Evolutionary conservation across 768 basidiomycete species (phyloP).

Genomic region (Trametes villosa): DNA sequence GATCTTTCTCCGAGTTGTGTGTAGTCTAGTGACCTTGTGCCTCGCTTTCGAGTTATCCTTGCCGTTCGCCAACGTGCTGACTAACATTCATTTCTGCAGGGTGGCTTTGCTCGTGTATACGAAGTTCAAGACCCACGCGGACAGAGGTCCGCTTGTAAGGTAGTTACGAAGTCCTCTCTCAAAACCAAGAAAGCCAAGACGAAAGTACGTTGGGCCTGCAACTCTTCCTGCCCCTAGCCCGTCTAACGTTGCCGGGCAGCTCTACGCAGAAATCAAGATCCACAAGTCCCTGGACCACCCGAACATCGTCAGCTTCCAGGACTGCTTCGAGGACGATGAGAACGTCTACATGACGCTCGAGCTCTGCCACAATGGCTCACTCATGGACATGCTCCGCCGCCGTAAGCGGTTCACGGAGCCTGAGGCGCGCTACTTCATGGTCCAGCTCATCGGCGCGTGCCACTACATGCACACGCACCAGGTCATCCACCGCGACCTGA

Average conservation of each 20-base stretch:
- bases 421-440: slow-evolving; percentile 89
- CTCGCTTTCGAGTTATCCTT: too few species aligned
- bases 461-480: slow-evolving; percentile 97
- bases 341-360: slow-evolving; percentile 99
- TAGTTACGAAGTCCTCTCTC: slow-evolving; percentile 89
- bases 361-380: slow-evolving; percentile 85
- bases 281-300: slow-evolving; percentile 90
- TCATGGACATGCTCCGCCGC: slow-evolving; percentile 89
- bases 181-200: slow-evolving; percentile 97
- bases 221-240: too few species aligned
- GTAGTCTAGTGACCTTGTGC: too few species aligned
- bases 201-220: slow-evolving; percentile 62
- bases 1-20: too few species aligned
- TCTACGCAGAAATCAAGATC: slow-evolving; percentile 99
- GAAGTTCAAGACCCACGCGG: slow-evolving; percentile 81
- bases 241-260: slow-evolving; percentile 45
- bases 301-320: slow-evolving; percentile 89
- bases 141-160: slow-evolving; percentile 82
- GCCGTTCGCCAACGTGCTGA: not conserved
- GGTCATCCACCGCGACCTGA: slow-evolving; percentile 97
- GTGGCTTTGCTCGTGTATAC: slow-evolving; percentile 96
- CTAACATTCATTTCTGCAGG: slow-evolving; percentile 41
- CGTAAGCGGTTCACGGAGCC: slow-evolving; percentile 89
- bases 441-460: slow-evolving; percentile 94
- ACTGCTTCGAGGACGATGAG: slow-evolving; percentile 93